Evolutionary conservation across 306 rosid species (phyloP).

Genomic region (Inga laurina): DNA sequence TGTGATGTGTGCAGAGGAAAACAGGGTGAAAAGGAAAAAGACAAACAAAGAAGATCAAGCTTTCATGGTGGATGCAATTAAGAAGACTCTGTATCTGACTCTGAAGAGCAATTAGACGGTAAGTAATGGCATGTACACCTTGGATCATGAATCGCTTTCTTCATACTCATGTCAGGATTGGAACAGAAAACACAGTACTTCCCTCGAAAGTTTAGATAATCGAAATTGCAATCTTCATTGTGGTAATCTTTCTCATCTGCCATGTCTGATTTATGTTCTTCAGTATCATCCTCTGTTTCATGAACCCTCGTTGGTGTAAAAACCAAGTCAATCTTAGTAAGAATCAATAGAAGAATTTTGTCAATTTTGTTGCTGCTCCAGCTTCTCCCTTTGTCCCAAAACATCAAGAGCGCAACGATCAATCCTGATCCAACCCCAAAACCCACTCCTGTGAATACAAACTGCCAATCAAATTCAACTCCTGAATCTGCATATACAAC

Average conservation of each 20-base stretch:
- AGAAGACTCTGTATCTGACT: slow-evolving; percentile 46
- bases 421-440: slow-evolving; percentile 63
- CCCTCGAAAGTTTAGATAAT: slow-evolving; percentile 36
- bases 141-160: slow-evolving; percentile 58
- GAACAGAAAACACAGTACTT: slow-evolving; percentile 69
- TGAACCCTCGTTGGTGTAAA: slow-evolving; percentile 44
- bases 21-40: neutral
- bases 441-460: slow-evolving; percentile 59
- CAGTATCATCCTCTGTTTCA: slow-evolving; percentile 41
- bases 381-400: slow-evolving; percentile 56
- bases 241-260: slow-evolving; percentile 9
- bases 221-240: slow-evolving; percentile 19
- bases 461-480: slow-evolving; percentile 48
- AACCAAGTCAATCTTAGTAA: slow-evolving; percentile 56
- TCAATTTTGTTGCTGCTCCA: slow-evolving; percentile 57
- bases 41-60: neutral
- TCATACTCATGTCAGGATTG: slow-evolving; percentile 52
- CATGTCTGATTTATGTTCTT: slow-evolving; percentile 26
- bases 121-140: slow-evolving; percentile 53
- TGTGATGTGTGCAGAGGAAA: neutral
- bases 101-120: slow-evolving; percentile 31
- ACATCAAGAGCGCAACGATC: slow-evolving; percentile 44
- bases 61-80: slow-evolving; percentile 22
- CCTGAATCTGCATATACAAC: neutral
- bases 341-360: slow-evolving; percentile 47